Conservation (phyloP, 805 yeast species). For the Yarrowia osloensis region DNA sequence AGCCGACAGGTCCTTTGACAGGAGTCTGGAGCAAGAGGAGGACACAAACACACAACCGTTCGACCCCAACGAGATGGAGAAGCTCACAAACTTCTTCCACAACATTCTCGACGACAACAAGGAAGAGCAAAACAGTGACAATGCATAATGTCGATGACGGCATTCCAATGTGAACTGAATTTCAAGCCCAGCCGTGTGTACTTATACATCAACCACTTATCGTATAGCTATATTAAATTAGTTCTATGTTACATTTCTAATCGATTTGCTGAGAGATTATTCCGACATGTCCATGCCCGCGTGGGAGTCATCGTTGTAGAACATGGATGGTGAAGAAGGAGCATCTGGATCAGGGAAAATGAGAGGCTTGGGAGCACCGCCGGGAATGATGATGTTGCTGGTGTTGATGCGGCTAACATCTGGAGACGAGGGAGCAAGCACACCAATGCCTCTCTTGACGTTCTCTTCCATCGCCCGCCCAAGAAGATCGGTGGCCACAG, state of each 20-base stretch:
- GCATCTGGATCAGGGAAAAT: constrained; percentile 21
- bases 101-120: constrained; percentile 34
- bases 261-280: too few species aligned
- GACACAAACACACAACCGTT: constrained; percentile 16
- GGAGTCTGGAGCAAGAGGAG: constrained; percentile 32
- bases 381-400: constrained; percentile 9
- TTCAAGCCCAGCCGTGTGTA: too few species aligned
- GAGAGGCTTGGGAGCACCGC: neutral
- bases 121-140: constrained; percentile 20
- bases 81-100: constrained; percentile 38
- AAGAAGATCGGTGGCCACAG: constrained; percentile 79
- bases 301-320: constrained; percentile 34
- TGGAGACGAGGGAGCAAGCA: constrained; percentile 1
- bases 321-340: constrained; percentile 17
- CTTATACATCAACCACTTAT: too few species aligned
- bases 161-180: neutral
- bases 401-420: constrained; percentile 16
- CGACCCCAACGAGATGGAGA: constrained; percentile 34
- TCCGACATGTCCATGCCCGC: constrained; percentile 34
- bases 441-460: constrained; percentile 21
- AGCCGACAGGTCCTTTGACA: constrained; percentile 31
- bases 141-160: constrained; percentile 5
- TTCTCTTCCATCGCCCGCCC: constrained; percentile 57
- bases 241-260: constrained; percentile 8
- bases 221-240: constrained; percentile 1